Percentiles rank a stretch among this genome's conserved stretches.
Evolutionary conservation across 2,329 filamentous ascomycete species (phyloP).

Genomic region (Penicillium sp.): DNA sequence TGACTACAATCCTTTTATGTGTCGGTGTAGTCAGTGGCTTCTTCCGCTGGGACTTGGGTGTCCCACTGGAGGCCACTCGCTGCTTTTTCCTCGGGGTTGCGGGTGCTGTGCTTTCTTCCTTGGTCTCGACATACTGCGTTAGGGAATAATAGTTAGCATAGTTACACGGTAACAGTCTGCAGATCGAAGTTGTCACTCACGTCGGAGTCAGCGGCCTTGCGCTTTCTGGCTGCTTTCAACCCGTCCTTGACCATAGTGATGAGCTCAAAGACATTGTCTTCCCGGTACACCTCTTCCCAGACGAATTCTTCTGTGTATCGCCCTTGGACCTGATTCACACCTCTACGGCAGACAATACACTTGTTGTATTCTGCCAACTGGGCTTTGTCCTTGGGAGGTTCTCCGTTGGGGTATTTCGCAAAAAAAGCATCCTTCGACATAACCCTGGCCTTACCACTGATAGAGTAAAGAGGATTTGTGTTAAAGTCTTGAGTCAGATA

Average conservation of each 20-base stretch:
- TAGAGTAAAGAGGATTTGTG: conserved; percentile 79
- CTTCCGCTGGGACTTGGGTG: conserved; percentile 43
- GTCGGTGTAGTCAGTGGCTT: conserved; percentile 60
- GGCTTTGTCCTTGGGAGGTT: conserved; percentile 62
- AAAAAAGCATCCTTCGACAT: conserved; percentile 71
- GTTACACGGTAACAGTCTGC: neutral
- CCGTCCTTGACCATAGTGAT: conserved; percentile 64
- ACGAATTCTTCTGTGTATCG: conserved; percentile 89
- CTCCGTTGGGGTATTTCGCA: conserved; percentile 70
- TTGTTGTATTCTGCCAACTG: conserved; percentile 74
- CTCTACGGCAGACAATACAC: conserved; percentile 84
- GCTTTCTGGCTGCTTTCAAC: conserved; percentile 66
- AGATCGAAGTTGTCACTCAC: conserved; percentile 25
- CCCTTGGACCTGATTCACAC: conserved; percentile 83
- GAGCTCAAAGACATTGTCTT: conserved; percentile 64
- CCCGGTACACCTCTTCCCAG: conserved; percentile 82
- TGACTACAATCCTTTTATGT: conserved; percentile 69
- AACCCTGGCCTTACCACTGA: conserved; percentile 84
- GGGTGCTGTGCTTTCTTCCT: conserved; percentile 37
- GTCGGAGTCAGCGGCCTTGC: conserved; percentile 40
- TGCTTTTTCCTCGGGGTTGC: conserved; percentile 60
- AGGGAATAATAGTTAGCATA: conserved; percentile 11
- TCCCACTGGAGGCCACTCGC: conserved; percentile 48
- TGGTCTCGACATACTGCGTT: conserved; percentile 40
- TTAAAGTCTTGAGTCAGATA: conserved; percentile 90